These are phyloP conservation scores for Colletotrichum navitas DNA, from an alignment of 2,329 filamentous ascomycete genomes.

Conservation along the genomic window DNA sequence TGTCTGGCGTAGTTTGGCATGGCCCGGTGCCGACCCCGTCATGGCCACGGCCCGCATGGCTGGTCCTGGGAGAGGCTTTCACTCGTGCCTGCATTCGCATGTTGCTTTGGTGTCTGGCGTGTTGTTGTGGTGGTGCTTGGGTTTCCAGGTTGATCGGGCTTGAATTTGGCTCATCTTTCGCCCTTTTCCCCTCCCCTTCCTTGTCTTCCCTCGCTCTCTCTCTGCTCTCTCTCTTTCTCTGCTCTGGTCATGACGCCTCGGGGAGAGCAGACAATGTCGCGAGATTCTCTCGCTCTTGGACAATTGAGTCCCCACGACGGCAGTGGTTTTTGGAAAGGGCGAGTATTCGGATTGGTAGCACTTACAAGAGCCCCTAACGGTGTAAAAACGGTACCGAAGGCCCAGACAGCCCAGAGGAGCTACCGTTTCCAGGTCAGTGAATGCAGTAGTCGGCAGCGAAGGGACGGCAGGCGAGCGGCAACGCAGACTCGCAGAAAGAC, in stretches of 20 bases:
- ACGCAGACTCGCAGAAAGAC: slow-evolving; percentile 2
- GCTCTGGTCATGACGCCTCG: slow-evolving; percentile 1
- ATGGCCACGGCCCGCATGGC: slow-evolving; percentile 36
- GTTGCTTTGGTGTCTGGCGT: slow-evolving; percentile 17
- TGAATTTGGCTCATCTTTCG: slow-evolving; percentile 12
- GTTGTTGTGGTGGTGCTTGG: slow-evolving; percentile 18
- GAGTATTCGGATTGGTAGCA: slow-evolving; percentile 3
- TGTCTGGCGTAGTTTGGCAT: slow-evolving; percentile 31
- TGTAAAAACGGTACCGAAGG: slow-evolving; percentile 26
- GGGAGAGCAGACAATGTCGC: neutral
- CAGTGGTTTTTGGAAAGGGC: neutral
- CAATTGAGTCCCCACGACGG: neutral
- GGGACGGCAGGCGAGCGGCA: slow-evolving; percentile 3
- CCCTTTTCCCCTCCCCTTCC: neutral
- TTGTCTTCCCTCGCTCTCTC: neutral
- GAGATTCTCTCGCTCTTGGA: neutral
- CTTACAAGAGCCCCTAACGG: slow-evolving; percentile 25
- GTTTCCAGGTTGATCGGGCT: slow-evolving; percentile 18
- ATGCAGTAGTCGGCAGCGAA: neutral
- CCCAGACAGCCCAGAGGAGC: neutral
- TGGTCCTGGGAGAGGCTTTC: slow-evolving; percentile 27
- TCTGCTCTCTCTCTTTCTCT: neutral
- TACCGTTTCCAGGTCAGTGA: slow-evolving; percentile 25
- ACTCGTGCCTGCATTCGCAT: slow-evolving; percentile 18
- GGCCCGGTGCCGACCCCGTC: slow-evolving; percentile 26